Evolutionary conservation across 2,329 filamentous ascomycete genomes (phyloP).

Genomic region (Talaromyces sp.): DNA sequence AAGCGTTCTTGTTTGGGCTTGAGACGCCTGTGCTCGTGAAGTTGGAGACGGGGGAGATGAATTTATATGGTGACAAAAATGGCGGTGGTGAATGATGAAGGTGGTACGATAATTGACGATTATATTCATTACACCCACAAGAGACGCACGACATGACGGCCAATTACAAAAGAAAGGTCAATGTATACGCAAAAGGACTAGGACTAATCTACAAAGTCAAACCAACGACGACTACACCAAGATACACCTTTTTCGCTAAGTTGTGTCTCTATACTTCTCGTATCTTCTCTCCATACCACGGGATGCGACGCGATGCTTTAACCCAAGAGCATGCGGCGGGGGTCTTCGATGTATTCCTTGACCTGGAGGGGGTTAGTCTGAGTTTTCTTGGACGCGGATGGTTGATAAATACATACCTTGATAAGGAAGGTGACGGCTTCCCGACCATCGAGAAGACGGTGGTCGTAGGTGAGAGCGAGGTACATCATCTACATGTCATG

Average conservation of each 20-base stretch:
- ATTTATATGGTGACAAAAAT: background rate
- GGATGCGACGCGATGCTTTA: background rate
- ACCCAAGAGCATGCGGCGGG: slow-evolving; percentile 37
- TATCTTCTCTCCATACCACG: background rate
- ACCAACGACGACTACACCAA: background rate
- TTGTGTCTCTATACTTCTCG: slow-evolving; percentile 1
- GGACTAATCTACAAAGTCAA: slow-evolving; percentile 11
- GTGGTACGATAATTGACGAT: background rate
- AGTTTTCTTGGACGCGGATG: background rate
- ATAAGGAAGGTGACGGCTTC: slow-evolving; percentile 96
- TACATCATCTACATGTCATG: slow-evolving; percentile 79
- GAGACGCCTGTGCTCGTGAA: slow-evolving; percentile 52
- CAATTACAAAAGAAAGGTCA: slow-evolving; percentile 10
- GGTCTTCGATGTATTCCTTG: slow-evolving; percentile 97
- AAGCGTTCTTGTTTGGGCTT: slow-evolving; percentile 43
- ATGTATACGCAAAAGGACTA: slow-evolving; percentile 11
- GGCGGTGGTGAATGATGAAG: background rate
- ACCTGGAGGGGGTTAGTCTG: slow-evolving; percentile 46
- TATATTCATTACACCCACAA: background rate
- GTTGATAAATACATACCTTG: slow-evolving; percentile 56
- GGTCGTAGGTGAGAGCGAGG: slow-evolving; percentile 94
- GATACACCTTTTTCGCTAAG: background rate
- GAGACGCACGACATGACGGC: background rate
- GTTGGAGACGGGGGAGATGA: slow-evolving; percentile 49
- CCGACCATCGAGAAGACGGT: slow-evolving; percentile 89